Percentiles rank a stretch among this genome's conserved stretches.
Conservation (phyloP, 139 green algal species). For the Coelastrella sp. region DNA sequence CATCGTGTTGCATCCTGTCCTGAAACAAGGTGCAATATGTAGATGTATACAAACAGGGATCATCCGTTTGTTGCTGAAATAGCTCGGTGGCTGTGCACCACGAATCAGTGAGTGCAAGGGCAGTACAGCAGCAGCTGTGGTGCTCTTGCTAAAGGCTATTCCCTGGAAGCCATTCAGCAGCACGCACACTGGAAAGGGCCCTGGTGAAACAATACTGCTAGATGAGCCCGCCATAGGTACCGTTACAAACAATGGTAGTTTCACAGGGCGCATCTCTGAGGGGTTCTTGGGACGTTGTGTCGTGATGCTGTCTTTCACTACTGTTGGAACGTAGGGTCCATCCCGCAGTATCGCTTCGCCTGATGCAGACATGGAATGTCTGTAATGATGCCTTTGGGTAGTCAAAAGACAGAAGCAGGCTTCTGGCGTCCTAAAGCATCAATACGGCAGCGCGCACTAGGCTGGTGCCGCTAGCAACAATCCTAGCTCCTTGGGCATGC, state of each 20-base stretch:
- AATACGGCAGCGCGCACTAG: no score
- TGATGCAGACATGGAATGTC: not conserved
- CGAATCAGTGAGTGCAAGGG: no score
- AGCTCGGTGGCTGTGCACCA: no score
- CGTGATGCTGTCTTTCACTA: conserved; percentile 8
- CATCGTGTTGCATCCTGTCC: no score
- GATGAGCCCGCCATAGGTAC: not conserved
- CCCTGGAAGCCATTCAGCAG: conserved; percentile 65
- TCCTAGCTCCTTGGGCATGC: not conserved
- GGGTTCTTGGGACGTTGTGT: not conserved
- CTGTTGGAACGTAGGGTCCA: conserved; percentile 25
- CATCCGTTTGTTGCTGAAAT: no score
- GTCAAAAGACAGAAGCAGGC: no score
- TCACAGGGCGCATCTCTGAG: not conserved
- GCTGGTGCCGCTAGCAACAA: not conserved
- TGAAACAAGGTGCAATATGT: not conserved
- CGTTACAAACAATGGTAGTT: conserved; percentile 34
- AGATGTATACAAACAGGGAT: no score
- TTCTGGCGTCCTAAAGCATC: no score
- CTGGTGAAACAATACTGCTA: not conserved
- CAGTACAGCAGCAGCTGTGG: no score
- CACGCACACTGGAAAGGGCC: conserved; percentile 53
- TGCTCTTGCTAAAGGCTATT: no score
- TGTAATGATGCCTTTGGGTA: no score
- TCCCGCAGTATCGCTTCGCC: not conserved